phyloP scores from a whole-genome alignment of 148 eudicot genomes.

The Selenicereus undatus region DNA sequence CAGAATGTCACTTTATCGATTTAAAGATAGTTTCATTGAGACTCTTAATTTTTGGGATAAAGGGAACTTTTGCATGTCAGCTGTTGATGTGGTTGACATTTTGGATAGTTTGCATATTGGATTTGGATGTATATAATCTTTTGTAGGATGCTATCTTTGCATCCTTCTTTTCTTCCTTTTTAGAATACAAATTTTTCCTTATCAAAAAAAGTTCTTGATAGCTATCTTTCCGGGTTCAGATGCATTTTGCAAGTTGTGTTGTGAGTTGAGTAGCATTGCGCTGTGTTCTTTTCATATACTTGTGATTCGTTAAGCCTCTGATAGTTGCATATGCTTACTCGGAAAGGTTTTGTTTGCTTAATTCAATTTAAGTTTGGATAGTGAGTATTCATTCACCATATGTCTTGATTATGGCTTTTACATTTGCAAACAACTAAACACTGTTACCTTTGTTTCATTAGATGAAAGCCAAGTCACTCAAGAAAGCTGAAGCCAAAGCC shows the following conservation, averaged over 20 bases:
- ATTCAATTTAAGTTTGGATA: background rate
- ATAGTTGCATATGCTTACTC: too few relatives aligned
- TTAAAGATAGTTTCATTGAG: too few relatives aligned
- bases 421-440: background rate
- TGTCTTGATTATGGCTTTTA: background rate
- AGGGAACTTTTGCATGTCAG: too few relatives aligned
- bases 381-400: background rate
- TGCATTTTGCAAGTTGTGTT: background rate
- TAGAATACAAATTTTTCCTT: too few relatives aligned
- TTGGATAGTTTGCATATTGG: too few relatives aligned
- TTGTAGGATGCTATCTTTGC: too few relatives aligned
- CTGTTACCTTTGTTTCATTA: slow-evolving; percentile 20
- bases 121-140: too few relatives aligned
- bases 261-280: background rate
- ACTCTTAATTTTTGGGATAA: too few relatives aligned
- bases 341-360: background rate
- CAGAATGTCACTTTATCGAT: too few relatives aligned
- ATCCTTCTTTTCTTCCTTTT: too few relatives aligned
- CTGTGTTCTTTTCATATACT: background rate
- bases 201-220: too few relatives aligned
- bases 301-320: background rate
- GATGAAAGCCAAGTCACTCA: slow-evolving; percentile 79
- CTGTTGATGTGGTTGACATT: too few relatives aligned
- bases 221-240: background rate
- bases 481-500: slow-evolving; percentile 53